Evolutionary conservation across 345 rosid species (phyloP).

Genomic region (Acer saccharum): DNA sequence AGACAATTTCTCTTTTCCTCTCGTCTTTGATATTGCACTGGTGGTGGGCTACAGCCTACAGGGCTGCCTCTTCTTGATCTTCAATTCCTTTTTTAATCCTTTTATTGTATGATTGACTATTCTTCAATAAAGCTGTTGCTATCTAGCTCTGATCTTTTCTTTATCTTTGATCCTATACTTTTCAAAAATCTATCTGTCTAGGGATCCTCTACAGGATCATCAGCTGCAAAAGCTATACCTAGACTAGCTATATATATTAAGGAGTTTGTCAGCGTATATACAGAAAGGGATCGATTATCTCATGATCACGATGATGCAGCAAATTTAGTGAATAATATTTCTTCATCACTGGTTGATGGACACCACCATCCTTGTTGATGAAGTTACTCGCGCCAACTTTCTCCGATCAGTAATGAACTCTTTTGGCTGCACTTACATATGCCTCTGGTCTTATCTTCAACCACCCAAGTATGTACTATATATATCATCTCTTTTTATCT

Average conservation of each 20-base stretch:
- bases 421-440: constrained; percentile 56
- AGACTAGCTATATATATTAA: too few relatives aligned
- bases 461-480: constrained; percentile 42
- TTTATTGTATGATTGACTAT: not conserved
- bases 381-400: constrained; percentile 39
- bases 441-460: constrained; percentile 58
- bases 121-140: not conserved
- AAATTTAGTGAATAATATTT: not conserved
- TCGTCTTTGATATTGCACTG: not conserved
- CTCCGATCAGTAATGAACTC: constrained; percentile 51
- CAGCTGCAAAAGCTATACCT: too few relatives aligned
- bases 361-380: constrained; percentile 43
- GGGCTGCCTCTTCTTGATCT: not conserved
- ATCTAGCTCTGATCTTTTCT: too few relatives aligned
- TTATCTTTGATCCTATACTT: not conserved
- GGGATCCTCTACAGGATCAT: too few relatives aligned
- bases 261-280: too few relatives aligned
- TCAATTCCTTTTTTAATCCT: not conserved
- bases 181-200: not conserved
- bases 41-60: not conserved
- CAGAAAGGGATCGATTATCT: not conserved
- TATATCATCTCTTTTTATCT: not conserved
- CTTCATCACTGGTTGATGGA: constrained; percentile 42
- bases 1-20: not conserved
- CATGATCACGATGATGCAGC: not conserved